Evolutionary conservation across 2,329 filamentous ascomycete genomes (phyloP), one percentile per base, ranked within the genome.

Genomic region (Talaromyces sp.): DNA sequence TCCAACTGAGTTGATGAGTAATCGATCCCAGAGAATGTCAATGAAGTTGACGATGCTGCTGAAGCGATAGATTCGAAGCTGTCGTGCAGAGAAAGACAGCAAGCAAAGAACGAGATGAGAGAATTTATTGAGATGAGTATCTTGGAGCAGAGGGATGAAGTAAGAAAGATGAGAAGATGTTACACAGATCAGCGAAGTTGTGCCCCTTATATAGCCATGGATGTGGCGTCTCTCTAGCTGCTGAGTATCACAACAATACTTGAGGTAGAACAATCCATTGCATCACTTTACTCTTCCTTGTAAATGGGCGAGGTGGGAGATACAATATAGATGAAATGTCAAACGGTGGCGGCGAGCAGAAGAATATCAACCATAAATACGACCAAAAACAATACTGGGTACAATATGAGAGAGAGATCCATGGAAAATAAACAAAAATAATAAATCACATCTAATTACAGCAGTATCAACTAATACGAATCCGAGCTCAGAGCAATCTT

Each of bases 371-470:
- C 15, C 49, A n/a, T 53, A n/a, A 53, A 31, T 27, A 51, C 25
- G 27, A 27, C 29, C 34, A 40, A 54, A 25, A 62, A 62, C 36
- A 62, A 53, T 61, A 61, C 45, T 45, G 25, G 15, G 15, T 25
- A 22, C 22, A 29, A 53, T 38, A 36, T 38, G 22, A 31, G 49
- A 29, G 49, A 29, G 27, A 17, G 17, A 27, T 29, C 7, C 15
- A 53, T 10, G 27, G 27, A 53, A n/a, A 31, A 29, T n/a, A 11
- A n/a, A 11, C 17, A 13, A 29, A 61, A 51, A 29, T 62, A 47
- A 62, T 62, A 25, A 43, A 62, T 62, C 60, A 62, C 53, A 40
- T 36, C 19, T 27, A 11, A 15, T 5, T 11, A 54, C 31, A n/a
- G 10, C 27, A 36, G 15, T 19, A 47, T 22, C 51, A 27, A n/a